Base-by-base conservation (phyloP, 1,284 basidiomycete species). In the Coniophora puteana region DNA sequence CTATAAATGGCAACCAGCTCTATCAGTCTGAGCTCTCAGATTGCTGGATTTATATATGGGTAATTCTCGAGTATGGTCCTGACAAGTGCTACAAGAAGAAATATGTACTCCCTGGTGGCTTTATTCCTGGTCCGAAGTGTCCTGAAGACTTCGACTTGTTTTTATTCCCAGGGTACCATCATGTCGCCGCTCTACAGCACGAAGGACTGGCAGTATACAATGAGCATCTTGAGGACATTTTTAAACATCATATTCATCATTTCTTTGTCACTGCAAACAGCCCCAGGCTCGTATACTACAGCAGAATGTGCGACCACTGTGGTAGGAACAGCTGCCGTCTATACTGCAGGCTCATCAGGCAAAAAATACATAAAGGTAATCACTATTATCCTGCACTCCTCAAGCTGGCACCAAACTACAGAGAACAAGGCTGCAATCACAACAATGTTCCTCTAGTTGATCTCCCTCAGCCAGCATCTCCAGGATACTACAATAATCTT, bases 61-160 rank as follows among this genome's bases (percentile, higher is more conserved):
- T n/a, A n/a, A n/a, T n/a, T n/a, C n/a, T n/a, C n/a, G n/a, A n/a
- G n/a, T n/a, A n/a, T n/a, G n/a, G n/a, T n/a, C n/a, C n/a, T n/a
- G n/a, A n/a, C n/a, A n/a, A n/a, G n/a, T n/a, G n/a, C n/a, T n/a
- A n/a, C n/a, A n/a, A n/a, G n/a, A n/a, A n/a, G n/a, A n/a, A n/a
- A n/a, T n/a, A n/a, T n/a, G n/a, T n/a, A n/a, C n/a, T n/a, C n/a
- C n/a, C n/a, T n/a, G n/a, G n/a, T n/a, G n/a, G 61, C n/a, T 44
- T 65, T n/a, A 61, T 66, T 31, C 63, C 65, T 20, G 62, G 67
- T 10, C 66, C 63, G 2, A 39, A 51, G 11, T 33, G 49, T 24
- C 61, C 60, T 17, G 59, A 59, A 28, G 56, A 65, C 28, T 26
- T 54, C 2, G 48, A 51, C 21, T 63, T 61, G 1, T 68, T 60